These are phyloP conservation scores for Solanum hybrid DNA, from an alignment of 305 asterid species.

Conservation along the genomic window DNA sequence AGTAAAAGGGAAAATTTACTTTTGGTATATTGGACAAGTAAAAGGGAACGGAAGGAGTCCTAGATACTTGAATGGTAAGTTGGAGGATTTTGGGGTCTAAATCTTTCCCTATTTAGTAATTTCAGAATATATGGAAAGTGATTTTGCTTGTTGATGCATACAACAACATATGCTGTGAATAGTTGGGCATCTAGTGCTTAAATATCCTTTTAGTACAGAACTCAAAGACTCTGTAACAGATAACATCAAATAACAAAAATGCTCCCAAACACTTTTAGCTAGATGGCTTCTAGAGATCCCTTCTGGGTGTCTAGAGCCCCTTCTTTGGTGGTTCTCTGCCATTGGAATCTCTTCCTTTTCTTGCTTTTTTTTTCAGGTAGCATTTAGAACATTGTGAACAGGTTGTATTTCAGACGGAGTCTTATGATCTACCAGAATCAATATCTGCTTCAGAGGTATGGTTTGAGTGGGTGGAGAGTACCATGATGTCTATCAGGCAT, in stretches of 20 bases:
- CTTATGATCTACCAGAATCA: not conserved
- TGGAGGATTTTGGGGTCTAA: not conserved
- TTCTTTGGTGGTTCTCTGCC: not conserved
- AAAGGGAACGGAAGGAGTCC: not conserved
- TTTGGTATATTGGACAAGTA: not conserved
- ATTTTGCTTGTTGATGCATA: not conserved
- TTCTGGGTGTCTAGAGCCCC: not conserved
- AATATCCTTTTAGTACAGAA: not conserved
- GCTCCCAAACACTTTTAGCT: not conserved
- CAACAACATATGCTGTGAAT: not conserved
- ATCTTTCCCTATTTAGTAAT: not conserved
- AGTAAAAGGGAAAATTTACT: not conserved
- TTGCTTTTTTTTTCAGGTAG: not conserved
- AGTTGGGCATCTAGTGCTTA: not conserved
- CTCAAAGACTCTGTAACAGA: not conserved
- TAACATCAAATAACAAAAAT: not conserved
- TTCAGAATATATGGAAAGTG: not conserved
- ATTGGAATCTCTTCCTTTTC: not conserved
- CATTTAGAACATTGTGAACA: not conserved
- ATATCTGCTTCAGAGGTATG: not conserved
- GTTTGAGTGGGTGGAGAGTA: not conserved
- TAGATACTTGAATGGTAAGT: not conserved
- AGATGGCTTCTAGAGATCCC: not conserved
- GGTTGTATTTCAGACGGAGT: not conserved
- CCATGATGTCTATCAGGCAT: not conserved